Evolutionary conservation across 257 asterid species (phyloP).

Genomic region (Scutellaria barbata): DNA sequence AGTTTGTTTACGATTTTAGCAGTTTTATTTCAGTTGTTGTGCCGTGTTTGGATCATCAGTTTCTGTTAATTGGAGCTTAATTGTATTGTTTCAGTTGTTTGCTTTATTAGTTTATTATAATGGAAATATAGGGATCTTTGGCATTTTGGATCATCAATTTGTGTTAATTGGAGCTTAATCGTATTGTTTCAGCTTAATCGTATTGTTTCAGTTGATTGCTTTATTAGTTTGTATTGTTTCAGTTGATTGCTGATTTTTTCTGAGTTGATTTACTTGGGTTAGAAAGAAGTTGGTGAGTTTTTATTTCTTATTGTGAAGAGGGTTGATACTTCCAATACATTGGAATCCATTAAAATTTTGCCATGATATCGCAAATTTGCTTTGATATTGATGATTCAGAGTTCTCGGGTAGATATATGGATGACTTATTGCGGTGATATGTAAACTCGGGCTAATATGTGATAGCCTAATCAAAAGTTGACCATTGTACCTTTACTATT

Average conservation of each 20-base stretch:
- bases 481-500: not conserved
- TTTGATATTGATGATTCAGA: not conserved
- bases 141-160: not conserved
- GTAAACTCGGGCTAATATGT: slow-evolving; percentile 2
- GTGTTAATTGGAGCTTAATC: not conserved
- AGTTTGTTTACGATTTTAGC: slow-evolving; percentile 11
- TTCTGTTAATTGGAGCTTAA: not conserved
- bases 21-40: not conserved
- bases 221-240: not conserved
- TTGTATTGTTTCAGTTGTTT: slow-evolving; percentile 1
- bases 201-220: too few relatives aligned
- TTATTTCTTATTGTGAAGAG: not conserved
- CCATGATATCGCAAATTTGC: not conserved
- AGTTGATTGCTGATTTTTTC: slow-evolving; percentile 17
- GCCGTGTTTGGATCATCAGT: too few relatives aligned
- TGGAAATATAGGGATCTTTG: too few relatives aligned
- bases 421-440: slow-evolving; percentile 1
- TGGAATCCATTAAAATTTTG: slow-evolving; percentile 2
- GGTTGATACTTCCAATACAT: not conserved
- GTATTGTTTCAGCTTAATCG: slow-evolving; percentile 8
- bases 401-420: not conserved
- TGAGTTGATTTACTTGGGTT: slow-evolving; percentile 8
- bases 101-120: not conserved
- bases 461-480: not conserved
- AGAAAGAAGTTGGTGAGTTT: not conserved